Evolutionary conservation across 140 eudicot species (phyloP).

Genomic region (Senecio squalidus): DNA sequence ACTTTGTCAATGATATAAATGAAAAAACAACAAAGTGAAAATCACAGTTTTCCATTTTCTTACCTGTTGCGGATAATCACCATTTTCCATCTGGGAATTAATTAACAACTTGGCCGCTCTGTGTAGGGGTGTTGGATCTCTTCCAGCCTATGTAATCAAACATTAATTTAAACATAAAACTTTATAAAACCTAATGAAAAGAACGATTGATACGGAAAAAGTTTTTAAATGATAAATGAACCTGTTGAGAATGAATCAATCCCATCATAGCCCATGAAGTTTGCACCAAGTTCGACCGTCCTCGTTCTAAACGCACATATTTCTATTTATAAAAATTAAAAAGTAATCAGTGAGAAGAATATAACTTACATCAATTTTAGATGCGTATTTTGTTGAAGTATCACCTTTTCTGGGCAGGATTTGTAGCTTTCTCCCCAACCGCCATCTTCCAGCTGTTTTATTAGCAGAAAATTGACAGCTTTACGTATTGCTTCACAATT

Average conservation of each 20-base stretch:
- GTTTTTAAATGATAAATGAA: neutral
- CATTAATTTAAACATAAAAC: neutral
- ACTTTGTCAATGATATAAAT: neutral
- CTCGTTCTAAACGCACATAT: slow-evolving; percentile 60
- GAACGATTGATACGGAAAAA: neutral
- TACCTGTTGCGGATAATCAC: slow-evolving; percentile 92
- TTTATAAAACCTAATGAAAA: neutral
- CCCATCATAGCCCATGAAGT: slow-evolving; percentile 89
- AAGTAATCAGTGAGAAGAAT: neutral
- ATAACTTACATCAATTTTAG: neutral
- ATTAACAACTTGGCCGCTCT: slow-evolving; percentile 64
- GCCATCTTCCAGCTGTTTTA: slow-evolving; percentile 36
- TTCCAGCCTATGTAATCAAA: slow-evolving; percentile 33
- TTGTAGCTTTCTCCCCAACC: slow-evolving; percentile 46
- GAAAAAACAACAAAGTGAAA: no score
- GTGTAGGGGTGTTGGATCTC: slow-evolving; percentile 58
- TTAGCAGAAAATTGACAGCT: slow-evolving; percentile 52
- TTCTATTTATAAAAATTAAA: slow-evolving; percentile 43
- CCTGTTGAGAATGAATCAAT: slow-evolving; percentile 63
- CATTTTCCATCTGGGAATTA: slow-evolving; percentile 68
- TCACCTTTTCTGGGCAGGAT: slow-evolving; percentile 77
- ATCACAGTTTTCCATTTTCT: neutral
- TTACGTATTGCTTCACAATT: slow-evolving; percentile 48
- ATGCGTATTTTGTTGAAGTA: neutral
- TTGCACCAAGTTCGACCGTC: slow-evolving; percentile 63